phyloP scores from a whole-genome alignment of 306 rosid genomes.

The Vicia villosa region DNA sequence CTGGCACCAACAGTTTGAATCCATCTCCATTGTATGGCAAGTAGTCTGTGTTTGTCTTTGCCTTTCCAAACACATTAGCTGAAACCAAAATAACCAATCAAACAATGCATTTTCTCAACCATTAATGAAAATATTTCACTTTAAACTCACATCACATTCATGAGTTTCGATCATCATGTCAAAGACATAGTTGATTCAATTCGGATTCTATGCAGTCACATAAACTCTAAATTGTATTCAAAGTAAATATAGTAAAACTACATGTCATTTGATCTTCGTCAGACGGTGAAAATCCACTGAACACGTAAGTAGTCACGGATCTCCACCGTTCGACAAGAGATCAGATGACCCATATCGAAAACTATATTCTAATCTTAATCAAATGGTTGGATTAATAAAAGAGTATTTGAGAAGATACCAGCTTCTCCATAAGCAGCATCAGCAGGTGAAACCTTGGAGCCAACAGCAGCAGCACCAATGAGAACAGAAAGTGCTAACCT shows the following conservation, averaged over 20 bases:
- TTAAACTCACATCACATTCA: not conserved
- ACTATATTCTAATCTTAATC: not conserved
- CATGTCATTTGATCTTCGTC: not conserved
- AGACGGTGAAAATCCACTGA: not conserved
- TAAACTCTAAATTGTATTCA: not conserved
- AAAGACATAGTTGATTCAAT: not conserved
- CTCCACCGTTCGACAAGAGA: not conserved
- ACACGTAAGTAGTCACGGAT: not conserved
- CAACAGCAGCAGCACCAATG: constrained; percentile 85
- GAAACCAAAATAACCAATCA: constrained; percentile 39
- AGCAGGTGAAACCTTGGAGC: constrained; percentile 85
- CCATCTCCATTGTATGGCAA: constrained; percentile 77
- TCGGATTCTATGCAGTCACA: not conserved
- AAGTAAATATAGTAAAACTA: not conserved
- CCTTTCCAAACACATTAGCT: constrained; percentile 95
- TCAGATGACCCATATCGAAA: not conserved
- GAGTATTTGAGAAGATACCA: constrained; percentile 44
- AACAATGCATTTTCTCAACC: not conserved
- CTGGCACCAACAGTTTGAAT: constrained; percentile 72
- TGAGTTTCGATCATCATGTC: not conserved
- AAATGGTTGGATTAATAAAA: no score
- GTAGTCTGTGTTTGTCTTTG: constrained; percentile 84
- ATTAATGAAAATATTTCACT: not conserved
- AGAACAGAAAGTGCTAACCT: constrained; percentile 85
- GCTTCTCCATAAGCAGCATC: constrained; percentile 98